Evolutionary conservation across 2,329 filamentous ascomycete genomes (phyloP).

Genomic region (Alternaria rosae): DNA sequence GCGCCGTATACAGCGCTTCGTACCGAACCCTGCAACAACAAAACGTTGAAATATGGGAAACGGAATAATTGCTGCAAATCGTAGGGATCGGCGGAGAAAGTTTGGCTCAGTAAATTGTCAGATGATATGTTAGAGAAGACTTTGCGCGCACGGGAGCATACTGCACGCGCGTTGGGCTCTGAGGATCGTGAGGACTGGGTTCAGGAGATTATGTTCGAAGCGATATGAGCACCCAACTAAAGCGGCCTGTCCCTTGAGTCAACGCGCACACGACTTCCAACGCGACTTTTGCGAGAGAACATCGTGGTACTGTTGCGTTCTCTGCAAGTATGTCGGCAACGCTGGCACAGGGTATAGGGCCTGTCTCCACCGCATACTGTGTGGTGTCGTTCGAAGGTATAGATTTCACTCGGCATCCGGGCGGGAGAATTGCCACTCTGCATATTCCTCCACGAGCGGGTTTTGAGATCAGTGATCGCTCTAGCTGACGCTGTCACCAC

Average conservation of each 20-base stretch:
- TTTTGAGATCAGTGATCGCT: neutral
- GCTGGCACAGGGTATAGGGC: neutral
- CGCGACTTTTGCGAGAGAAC: neutral
- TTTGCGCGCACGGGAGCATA: neutral
- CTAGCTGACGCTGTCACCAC: neutral
- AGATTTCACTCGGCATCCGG: neutral
- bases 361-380: neutral
- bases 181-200: neutral
- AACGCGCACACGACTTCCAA: neutral
- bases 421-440: accelerated
- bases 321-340: neutral
- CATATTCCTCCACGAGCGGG: neutral
- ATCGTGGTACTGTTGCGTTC: neutral
- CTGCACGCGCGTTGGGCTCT: neutral
- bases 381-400: neutral
- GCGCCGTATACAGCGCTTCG: neutral
- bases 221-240: neutral
- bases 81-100: neutral
- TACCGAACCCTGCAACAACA: neutral
- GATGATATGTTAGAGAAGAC: neutral
- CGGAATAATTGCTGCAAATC: neutral
- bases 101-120: slow-evolving; percentile 1
- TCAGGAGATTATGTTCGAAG: neutral
- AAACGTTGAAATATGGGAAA: neutral
- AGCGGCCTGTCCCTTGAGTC: neutral